Percentiles rank a stretch among this genome's conserved stretches.
Evolutionary conservation across 2,329 filamentous ascomycete genomes (phyloP).

Genomic region (Periconia macrospinosa): DNA sequence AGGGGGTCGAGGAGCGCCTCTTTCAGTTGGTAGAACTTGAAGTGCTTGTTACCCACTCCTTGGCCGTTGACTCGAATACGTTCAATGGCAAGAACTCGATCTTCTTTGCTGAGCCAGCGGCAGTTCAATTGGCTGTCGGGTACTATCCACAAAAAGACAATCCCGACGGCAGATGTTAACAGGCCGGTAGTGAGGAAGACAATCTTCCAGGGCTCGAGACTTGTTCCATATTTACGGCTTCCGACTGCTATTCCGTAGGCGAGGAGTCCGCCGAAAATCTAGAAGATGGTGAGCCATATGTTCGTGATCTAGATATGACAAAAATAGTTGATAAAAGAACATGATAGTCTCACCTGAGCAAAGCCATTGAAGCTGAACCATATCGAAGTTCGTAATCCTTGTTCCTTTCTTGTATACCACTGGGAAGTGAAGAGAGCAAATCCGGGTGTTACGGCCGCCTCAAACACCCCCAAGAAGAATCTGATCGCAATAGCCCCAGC

Average conservation of each 20-base stretch:
- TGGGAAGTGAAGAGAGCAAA: conserved; percentile 69
- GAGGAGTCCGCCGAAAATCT: conserved; percentile 64
- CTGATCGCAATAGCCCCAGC: conserved; percentile 65
- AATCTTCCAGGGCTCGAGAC: conserved; percentile 68
- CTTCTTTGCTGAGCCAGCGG: conserved; percentile 65
- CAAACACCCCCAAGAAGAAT: conserved; percentile 69
- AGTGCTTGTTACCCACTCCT: conserved; percentile 71
- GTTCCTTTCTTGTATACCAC: conserved; percentile 73
- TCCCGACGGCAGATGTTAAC: conserved; percentile 47
- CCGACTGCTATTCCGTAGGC: conserved; percentile 66
- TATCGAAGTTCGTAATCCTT: conserved; percentile 63
- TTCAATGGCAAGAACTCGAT: conserved; percentile 69
- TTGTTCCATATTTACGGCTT: conserved; percentile 56
- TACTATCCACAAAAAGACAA: conserved; percentile 45
- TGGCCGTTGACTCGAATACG: conserved; percentile 74
- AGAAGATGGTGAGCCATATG: neutral
- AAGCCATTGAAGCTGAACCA: conserved; percentile 72
- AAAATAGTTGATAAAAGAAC: neutral
- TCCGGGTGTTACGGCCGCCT: conserved; percentile 69
- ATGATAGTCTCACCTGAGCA: conserved; percentile 44
- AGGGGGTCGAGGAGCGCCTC: conserved; percentile 61
- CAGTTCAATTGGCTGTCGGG: conserved; percentile 65
- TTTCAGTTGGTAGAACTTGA: conserved; percentile 67
- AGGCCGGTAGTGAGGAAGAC: conserved; percentile 51
- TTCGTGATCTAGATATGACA: neutral